Base-by-base conservation (phyloP, 2,329 filamentous ascomycete genomes). In the Colletotrichum sp. region DNA sequence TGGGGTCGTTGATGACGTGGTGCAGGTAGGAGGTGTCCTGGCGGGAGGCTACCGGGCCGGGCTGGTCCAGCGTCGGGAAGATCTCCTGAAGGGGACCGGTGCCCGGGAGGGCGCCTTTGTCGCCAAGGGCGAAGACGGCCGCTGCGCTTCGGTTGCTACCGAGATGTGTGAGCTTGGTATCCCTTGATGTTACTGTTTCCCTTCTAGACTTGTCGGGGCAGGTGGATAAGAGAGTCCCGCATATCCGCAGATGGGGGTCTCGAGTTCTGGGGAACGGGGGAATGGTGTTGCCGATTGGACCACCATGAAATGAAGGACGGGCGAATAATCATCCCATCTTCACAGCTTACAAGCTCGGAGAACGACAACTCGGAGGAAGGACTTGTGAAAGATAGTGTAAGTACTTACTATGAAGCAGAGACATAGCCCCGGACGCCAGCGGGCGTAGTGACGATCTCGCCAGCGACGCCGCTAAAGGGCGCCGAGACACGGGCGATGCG, bases 381-480 rank as follows among this genome's bases (percentile, higher is more conserved):
- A 8, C 8, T 18, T 44, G 16, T 7, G 24, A 39, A 34, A 36
- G 39, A 5, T 12, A 15, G 21, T 16, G 57, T 21, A 13, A 36
- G 36, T 2, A 79, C 77, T 78, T 24, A 79, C 78, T 70, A 79
- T 10, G 78, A 79, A 26, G 77, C 68, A 39, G 69, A 75, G 36
- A 79, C 72, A 36, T 79, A 79, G 24, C 75, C 77, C 34, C 77
- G 76, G 32, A 63, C 76, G 13, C 78, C 78, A 55, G 71, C 74
- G 21, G 77, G 34, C 16, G 77, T 73, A 5, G 75, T 78, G 59
- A 79, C 57, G 49, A 79, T 78, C 59, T 79, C 78, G 28, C 75
- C 78, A 57, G 77, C 77, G 5, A 79, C 78, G 57, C 71, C 78
- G 76, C 78, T 69, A 34, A 63, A 62, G 26, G 78, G 78, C 8